phyloP scores from a whole-genome alignment of 2,329 filamentous ascomycete species.

The Chaetomium olivaceum region DNA sequence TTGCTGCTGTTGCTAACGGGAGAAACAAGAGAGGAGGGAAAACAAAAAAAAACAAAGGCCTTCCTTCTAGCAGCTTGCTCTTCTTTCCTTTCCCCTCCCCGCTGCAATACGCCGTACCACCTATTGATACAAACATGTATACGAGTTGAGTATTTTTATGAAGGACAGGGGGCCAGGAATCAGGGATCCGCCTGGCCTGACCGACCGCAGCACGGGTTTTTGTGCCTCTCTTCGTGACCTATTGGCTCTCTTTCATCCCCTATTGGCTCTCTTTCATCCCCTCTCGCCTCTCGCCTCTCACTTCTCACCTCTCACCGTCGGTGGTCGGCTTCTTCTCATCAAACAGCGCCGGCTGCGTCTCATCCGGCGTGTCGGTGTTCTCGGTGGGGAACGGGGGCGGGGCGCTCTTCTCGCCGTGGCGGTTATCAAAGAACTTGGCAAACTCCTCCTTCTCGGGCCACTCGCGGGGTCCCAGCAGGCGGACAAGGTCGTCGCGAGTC shows the following conservation, averaged over 20 bases:
- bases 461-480: conserved; percentile 79
- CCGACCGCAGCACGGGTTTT: neutral
- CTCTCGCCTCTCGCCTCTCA: neutral
- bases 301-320: conserved; percentile 19
- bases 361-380: conserved; percentile 44
- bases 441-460: conserved; percentile 88
- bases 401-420: conserved; percentile 47
- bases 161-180: neutral
- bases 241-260: neutral
- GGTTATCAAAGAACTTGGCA: conserved; percentile 83
- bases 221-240: neutral
- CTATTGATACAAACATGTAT: conserved; percentile 24
- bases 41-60: neutral
- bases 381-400: conserved; percentile 57
- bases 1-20: neutral
- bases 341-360: conserved; percentile 30
- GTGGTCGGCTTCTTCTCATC: conserved; percentile 16
- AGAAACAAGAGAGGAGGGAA: neutral
- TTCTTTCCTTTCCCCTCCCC: neutral
- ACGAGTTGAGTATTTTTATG: conserved; percentile 19
- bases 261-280: neutral
- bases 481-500: conserved; percentile 85
- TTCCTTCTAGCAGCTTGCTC: conserved; percentile 9
- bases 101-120: conserved; percentile 20
- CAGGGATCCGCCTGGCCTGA: neutral